Evolutionary conservation across 129 eudicot species (phyloP).

Genomic region (Smallanthus sonchifolius): DNA sequence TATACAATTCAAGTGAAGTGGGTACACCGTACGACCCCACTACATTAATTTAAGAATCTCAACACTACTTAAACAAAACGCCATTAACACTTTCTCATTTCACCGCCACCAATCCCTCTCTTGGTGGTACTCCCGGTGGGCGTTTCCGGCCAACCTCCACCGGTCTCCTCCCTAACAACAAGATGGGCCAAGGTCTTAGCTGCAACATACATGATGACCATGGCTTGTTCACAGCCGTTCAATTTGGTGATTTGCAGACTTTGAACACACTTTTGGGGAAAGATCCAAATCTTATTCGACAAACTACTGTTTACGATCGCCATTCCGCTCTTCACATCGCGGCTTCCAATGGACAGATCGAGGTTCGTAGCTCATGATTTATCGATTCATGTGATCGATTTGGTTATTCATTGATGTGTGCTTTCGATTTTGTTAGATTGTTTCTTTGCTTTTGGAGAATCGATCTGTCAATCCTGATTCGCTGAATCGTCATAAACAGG

Average conservation of each 20-base stretch:
- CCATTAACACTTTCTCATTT: conserved; percentile 28
- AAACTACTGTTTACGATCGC: conserved; percentile 66
- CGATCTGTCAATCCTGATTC: conserved; percentile 66
- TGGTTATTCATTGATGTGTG: conserved; percentile 4
- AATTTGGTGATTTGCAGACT: conserved; percentile 55
- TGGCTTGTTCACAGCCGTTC: conserved; percentile 56
- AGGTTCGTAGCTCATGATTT: conserved; percentile 41
- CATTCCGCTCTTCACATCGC: conserved; percentile 91
- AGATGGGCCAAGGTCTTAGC: conserved; percentile 89
- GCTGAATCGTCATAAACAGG: conserved; percentile 86
- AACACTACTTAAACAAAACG: conserved; percentile 23
- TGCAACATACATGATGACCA: conserved; percentile 52
- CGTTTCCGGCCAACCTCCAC: conserved; percentile 18
- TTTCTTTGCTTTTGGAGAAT: conserved; percentile 59
- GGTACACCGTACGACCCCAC: conserved; percentile 16
- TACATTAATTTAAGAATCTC: conserved; percentile 20
- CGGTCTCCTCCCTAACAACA: neutral
- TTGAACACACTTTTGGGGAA: conserved; percentile 41
- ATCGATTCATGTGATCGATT: neutral
- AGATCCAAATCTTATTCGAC: conserved; percentile 45
- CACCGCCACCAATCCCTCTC: conserved; percentile 34
- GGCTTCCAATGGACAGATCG: conserved; percentile 95
- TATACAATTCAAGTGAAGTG: neutral
- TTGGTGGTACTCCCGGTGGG: neutral
- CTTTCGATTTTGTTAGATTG: conserved; percentile 40